Evolutionary conservation across 352 stramenopile species (phyloP).

Genomic region (Detonula confervacea): DNA sequence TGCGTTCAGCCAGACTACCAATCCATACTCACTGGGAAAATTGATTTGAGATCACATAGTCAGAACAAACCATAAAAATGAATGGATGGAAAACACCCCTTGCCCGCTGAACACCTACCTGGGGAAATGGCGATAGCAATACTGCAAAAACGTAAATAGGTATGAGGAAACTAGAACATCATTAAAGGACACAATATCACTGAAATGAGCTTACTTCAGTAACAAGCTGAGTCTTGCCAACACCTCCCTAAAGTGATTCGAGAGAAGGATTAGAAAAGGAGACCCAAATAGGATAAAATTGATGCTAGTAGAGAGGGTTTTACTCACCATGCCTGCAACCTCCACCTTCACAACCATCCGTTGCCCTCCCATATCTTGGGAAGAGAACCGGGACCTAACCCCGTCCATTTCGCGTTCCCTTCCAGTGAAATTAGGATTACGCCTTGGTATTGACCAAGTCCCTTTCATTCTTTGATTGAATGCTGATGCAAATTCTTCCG

Average conservation of each 20-base stretch:
- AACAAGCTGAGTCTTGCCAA: slow-evolving; percentile 67
- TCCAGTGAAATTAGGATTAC: slow-evolving; percentile 70
- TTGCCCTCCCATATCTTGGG: slow-evolving; percentile 36
- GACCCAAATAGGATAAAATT: too few relatives aligned
- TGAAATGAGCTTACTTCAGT: slow-evolving; percentile 35
- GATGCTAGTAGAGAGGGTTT: too few relatives aligned
- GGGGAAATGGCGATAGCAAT: slow-evolving; percentile 72
- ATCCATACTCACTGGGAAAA: slow-evolving; percentile 68
- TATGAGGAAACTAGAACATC: background rate
- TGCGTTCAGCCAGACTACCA: slow-evolving; percentile 72
- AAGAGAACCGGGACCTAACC: slow-evolving; percentile 41
- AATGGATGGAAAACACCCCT: too few relatives aligned
- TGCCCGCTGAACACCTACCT: too few relatives aligned
- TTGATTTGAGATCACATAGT: too few relatives aligned
- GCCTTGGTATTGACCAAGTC: slow-evolving; percentile 60
- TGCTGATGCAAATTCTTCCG: slow-evolving; percentile 68
- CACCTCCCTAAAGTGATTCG: too few relatives aligned
- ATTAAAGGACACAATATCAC: background rate
- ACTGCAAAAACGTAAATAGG: slow-evolving; percentile 19
- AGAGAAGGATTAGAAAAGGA: too few relatives aligned
- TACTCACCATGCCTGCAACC: slow-evolving; percentile 71
- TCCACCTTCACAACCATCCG: slow-evolving; percentile 50
- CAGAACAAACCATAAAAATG: too few relatives aligned
- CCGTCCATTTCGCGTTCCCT: slow-evolving; percentile 56
- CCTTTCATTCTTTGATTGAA: slow-evolving; percentile 68